These are phyloP conservation scores for Leccinum fibrillosum DNA, from an alignment of 768 basidiomycete genomes.

Conservation along the genomic window DNA sequence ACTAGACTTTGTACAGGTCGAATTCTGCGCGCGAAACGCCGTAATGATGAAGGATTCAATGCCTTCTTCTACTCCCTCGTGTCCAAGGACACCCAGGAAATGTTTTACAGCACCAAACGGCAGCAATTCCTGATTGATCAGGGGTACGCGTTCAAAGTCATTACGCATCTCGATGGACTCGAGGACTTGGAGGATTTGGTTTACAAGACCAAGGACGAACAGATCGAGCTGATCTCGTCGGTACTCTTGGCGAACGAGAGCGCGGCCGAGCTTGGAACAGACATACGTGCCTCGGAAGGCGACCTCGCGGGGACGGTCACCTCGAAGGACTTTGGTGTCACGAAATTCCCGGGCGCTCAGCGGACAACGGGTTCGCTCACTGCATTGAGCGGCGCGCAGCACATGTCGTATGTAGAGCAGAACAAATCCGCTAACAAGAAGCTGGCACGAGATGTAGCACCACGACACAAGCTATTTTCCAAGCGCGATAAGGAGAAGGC, in stretches of 20 bases:
- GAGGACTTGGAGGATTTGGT: conserved; percentile 84
- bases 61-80: conserved; percentile 99
- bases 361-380: conserved; percentile 79
- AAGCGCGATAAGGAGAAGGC: conserved; percentile 80
- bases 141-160: conserved; percentile 99
- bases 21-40: conserved; percentile 92
- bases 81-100: conserved; percentile 98
- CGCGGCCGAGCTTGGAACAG: conserved; percentile 83
- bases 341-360: conserved; percentile 64
- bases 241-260: conserved; percentile 90
- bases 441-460: conserved; percentile 49
- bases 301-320: conserved; percentile 85
- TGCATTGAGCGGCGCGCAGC: conserved; percentile 83
- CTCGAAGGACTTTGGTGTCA: conserved; percentile 77
- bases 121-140: conserved; percentile 99
- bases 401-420: conserved; percentile 91
- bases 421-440: conserved; percentile 89
- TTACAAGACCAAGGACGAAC: conserved; percentile 86
- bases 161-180: conserved; percentile 94
- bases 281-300: conserved; percentile 78
- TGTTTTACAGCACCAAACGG: conserved; percentile 98
- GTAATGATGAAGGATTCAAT: conserved; percentile 99
- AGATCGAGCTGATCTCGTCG: conserved; percentile 93
- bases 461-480: conserved; percentile 75
- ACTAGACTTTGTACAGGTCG: conserved; percentile 54